Percentiles rank a stretch among this genome's conserved stretches.
phyloP scores from a whole-genome alignment of 495 filamentous ascomycete genomes.

The Aspergillus kassunensis region DNA sequence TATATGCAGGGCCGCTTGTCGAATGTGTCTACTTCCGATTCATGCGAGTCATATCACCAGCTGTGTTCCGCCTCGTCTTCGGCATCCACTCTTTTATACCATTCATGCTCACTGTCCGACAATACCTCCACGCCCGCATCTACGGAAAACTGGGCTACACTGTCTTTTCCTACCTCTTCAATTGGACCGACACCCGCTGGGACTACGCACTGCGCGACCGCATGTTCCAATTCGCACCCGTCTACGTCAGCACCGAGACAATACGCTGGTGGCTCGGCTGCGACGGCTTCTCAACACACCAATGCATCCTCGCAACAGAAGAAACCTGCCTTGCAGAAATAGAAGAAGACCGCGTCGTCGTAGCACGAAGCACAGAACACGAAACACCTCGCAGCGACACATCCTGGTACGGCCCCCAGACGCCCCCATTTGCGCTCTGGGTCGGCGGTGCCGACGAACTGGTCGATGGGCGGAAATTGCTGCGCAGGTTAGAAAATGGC shows the following conservation, averaged over 20 bases:
- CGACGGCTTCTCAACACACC: conserved; percentile 86
- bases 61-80: conserved; percentile 76
- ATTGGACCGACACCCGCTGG: conserved; percentile 85
- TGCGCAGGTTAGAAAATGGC: conserved; percentile 70
- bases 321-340: conserved; percentile 64
- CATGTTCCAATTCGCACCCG: conserved; percentile 88
- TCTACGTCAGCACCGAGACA: conserved; percentile 83
- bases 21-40: conserved; percentile 89
- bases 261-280: conserved; percentile 96
- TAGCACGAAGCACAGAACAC: conserved; percentile 12
- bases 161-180: conserved; percentile 87
- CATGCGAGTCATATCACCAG: conserved; percentile 74
- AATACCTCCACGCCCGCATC: conserved; percentile 54
- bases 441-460: conserved; percentile 75
- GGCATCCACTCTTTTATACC: conserved; percentile 96
- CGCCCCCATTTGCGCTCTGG: conserved; percentile 88
- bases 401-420: conserved; percentile 78
- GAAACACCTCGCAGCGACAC: conserved; percentile 35
- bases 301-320: conserved; percentile 80
- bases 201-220: conserved; percentile 74
- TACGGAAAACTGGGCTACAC: conserved; percentile 88
- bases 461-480: conserved; percentile 74
- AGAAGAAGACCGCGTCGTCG: conserved; percentile 45
- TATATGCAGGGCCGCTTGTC: conserved; percentile 84
- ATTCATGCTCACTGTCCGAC: conserved; percentile 85